Evolutionary conservation across 208 protist genomes (phyloP).

Genomic region (Leptomonas pyrrhocoris): DNA sequence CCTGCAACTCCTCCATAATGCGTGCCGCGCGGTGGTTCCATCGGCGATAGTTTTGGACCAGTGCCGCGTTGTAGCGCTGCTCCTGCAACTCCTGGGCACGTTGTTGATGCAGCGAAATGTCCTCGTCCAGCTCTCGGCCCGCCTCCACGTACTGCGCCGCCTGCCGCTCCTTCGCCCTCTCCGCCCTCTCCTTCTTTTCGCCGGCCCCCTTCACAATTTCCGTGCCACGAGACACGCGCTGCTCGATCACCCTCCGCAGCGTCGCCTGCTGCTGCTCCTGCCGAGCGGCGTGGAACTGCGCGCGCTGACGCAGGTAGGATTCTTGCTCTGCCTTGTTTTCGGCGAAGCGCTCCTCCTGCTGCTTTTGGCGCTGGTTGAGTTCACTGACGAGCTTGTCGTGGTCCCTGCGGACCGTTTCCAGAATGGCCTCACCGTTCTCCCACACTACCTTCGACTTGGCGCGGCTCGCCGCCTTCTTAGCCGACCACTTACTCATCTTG

Average conservation of each 20-base stretch:
- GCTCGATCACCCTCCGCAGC: constrained; percentile 51
- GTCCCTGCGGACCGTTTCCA: constrained; percentile 43
- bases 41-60: constrained; percentile 65
- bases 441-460: constrained; percentile 46
- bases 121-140: constrained; percentile 39
- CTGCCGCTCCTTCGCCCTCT: constrained; percentile 43
- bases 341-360: constrained; percentile 63
- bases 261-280: constrained; percentile 57
- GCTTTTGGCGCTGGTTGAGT: constrained; percentile 52
- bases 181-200: constrained; percentile 56
- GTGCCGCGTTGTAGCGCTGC: constrained; percentile 41
- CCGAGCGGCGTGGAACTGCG: constrained; percentile 27
- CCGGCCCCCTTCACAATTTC: constrained; percentile 58
- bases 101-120: constrained; percentile 50
- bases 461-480: constrained; percentile 40
- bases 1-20: constrained; percentile 70
- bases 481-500: constrained; percentile 38
- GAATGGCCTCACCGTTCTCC: constrained; percentile 49
- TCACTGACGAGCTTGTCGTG: constrained; percentile 56
- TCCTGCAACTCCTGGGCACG: constrained; percentile 51
- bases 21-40: constrained; percentile 81
- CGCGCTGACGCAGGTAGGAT: constrained; percentile 53
- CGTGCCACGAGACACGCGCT: constrained; percentile 50
- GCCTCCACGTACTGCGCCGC: constrained; percentile 44
- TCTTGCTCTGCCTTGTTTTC: constrained; percentile 51